Percentiles rank a stretch among this genome's conserved stretches.
Conservation (phyloP, 2,329 filamentous ascomycete genomes). For the Aspergillus sp. region DNA sequence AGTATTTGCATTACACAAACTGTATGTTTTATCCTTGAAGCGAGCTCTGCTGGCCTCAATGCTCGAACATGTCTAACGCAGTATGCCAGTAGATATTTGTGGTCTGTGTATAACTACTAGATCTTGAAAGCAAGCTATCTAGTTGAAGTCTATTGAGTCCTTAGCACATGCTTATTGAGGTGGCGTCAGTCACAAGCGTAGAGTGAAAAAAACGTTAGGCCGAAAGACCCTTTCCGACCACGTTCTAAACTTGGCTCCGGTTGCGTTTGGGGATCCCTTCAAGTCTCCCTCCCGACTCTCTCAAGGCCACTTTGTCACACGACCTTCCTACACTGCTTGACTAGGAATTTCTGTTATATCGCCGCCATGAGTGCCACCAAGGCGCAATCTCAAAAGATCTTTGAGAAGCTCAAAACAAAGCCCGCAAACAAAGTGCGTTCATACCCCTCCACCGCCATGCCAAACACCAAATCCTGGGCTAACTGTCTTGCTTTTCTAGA, state of each 20-base stretch:
- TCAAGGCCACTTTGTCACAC: constrained; percentile 20
- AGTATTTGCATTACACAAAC: constrained; percentile 27
- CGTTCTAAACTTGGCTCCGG: constrained; percentile 41
- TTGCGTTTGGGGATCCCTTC: constrained; percentile 25
- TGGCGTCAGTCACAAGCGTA: constrained; percentile 1
- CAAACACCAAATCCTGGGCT: constrained; percentile 6
- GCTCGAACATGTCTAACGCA: background rate
- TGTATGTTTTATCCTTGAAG: background rate
- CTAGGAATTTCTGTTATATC: constrained; percentile 15
- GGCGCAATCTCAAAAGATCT: constrained; percentile 94
- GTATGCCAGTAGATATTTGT: no score
- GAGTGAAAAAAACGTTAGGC: constrained; percentile 11
- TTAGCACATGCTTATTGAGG: background rate
- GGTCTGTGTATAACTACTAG: background rate
- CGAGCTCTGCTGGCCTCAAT: background rate
- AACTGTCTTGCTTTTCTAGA: constrained; percentile 54
- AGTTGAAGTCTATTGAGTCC: background rate
- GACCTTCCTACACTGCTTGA: constrained; percentile 1
- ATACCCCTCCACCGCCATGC: constrained; percentile 30
- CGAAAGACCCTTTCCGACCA: constrained; percentile 37
- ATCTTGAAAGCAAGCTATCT: background rate
- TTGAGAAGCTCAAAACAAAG: constrained; percentile 95
- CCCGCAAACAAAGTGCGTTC: constrained; percentile 83
- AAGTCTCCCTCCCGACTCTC: constrained; percentile 19
- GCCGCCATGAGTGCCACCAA: constrained; percentile 74